Evolutionary conservation across 108 stramenopile genomes (phyloP).

Genomic region (Parmales sp.): DNA sequence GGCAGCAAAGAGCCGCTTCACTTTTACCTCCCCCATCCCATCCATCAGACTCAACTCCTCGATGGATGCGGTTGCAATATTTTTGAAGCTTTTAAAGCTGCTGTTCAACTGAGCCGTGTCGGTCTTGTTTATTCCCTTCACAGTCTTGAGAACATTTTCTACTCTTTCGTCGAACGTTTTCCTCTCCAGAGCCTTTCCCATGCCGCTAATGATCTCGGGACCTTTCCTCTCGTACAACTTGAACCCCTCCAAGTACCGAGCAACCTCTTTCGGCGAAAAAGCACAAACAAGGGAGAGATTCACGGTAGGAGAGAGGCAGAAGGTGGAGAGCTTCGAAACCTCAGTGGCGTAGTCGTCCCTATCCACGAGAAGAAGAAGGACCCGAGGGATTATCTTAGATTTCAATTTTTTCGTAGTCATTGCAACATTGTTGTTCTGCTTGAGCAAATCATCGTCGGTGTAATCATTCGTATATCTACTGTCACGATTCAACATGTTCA

Average conservation of each 20-base stretch:
- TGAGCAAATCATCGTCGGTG: no score
- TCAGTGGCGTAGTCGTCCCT: slow-evolving; percentile 64
- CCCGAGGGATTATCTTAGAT: slow-evolving; percentile 54
- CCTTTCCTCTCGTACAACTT: slow-evolving; percentile 83
- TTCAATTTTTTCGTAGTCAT: no score
- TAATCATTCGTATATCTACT: no score
- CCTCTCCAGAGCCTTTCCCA: slow-evolving; percentile 56
- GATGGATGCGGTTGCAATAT: slow-evolving; percentile 42
- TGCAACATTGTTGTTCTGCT: no score
- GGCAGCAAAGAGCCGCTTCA: slow-evolving; percentile 54
- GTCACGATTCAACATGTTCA: no score
- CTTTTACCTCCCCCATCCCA: slow-evolving; percentile 73
- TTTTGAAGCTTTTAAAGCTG: slow-evolving; percentile 49
- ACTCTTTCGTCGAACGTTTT: slow-evolving; percentile 48
- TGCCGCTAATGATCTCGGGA: slow-evolving; percentile 41
- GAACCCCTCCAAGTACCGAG: slow-evolving; percentile 84
- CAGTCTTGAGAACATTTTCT: slow-evolving; percentile 44
- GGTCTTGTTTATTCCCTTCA: slow-evolving; percentile 62
- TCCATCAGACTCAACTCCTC: slow-evolving; percentile 67
- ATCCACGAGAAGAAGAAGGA: slow-evolving; percentile 78
- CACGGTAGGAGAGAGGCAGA: no score
- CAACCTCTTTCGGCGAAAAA: slow-evolving; percentile 77
- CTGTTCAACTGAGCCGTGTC: slow-evolving; percentile 52
- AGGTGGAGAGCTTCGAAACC: slow-evolving; percentile 62
- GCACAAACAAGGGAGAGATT: slow-evolving; percentile 68